Conservation (phyloP, 345 rosid genomes). For the Sapria himalayana region DNA sequence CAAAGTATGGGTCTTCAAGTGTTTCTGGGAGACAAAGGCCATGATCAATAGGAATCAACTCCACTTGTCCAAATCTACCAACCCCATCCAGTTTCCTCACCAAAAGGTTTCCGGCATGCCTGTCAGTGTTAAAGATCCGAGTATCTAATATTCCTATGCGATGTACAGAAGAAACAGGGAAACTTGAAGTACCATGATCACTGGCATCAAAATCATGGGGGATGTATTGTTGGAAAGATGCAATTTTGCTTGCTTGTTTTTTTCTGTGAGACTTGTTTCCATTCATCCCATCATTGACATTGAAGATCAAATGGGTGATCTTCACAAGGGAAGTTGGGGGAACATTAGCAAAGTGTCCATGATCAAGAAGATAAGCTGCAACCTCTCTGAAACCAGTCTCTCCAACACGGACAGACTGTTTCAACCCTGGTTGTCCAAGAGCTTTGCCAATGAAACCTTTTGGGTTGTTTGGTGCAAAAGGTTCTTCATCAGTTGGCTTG, state of each 20-base stretch:
- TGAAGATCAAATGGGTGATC: slow-evolving; percentile 79
- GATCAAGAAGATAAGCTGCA: slow-evolving; percentile 91
- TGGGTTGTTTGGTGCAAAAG: slow-evolving; percentile 96
- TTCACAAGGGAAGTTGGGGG: slow-evolving; percentile 95
- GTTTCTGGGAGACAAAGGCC: slow-evolving; percentile 95
- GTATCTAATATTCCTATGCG: slow-evolving; percentile 79
- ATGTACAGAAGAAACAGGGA: slow-evolving; percentile 81
- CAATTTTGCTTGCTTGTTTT: slow-evolving; percentile 75
- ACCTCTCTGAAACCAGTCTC: slow-evolving; percentile 95
- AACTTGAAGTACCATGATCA: slow-evolving; percentile 92
- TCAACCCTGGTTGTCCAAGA: slow-evolving; percentile 86
- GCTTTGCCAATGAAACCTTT: slow-evolving; percentile 97
- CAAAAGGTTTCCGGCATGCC: slow-evolving; percentile 91
- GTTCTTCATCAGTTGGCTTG: slow-evolving; percentile 97
- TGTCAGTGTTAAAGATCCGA: slow-evolving; percentile 81
- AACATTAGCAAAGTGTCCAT: slow-evolving; percentile 60
- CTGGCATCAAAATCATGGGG: slow-evolving; percentile 93
- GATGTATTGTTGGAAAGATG: slow-evolving; percentile 84
- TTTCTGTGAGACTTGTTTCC: slow-evolving; percentile 38
- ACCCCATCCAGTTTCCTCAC: slow-evolving; percentile 58
- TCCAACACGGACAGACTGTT: slow-evolving; percentile 91
- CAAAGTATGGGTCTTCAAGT: slow-evolving; percentile 94
- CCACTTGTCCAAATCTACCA: slow-evolving; percentile 63
- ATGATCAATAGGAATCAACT: slow-evolving; percentile 89
- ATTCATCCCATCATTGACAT: slow-evolving; percentile 65